phyloP scores from a whole-genome alignment of 495 filamentous ascomycete species.

The Daldinia loculata region DNA sequence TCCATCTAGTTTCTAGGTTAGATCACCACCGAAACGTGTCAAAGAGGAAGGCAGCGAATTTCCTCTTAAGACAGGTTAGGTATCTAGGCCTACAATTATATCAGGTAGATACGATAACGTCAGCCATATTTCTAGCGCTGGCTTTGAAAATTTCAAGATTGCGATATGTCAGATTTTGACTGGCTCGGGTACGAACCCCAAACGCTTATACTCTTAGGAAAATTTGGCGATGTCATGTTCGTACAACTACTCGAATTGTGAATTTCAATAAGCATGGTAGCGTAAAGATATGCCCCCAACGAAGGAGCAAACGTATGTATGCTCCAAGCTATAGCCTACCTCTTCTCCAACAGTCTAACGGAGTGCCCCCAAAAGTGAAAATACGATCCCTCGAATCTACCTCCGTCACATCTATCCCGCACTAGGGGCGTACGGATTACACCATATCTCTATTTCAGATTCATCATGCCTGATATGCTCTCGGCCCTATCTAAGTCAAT shows the following conservation, averaged over 20 bases:
- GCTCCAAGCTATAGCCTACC: neutral
- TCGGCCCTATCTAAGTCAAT: no score
- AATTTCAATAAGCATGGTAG: neutral
- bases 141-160: neutral
- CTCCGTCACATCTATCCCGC: neutral
- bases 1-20: conserved; percentile 1
- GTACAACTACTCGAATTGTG: neutral
- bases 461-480: neutral
- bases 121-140: neutral
- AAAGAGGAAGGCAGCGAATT: conserved; percentile 14
- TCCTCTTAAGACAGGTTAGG: neutral
- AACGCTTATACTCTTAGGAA: neutral
- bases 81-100: neutral
- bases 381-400: neutral
- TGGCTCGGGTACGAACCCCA: conserved; percentile 12
- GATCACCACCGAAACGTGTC: conserved; percentile 1
- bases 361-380: neutral
- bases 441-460: neutral
- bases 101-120: conserved; percentile 1
- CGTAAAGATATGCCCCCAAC: neutral
- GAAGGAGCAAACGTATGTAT: neutral
- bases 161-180: neutral
- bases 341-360: neutral
- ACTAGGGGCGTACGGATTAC: neutral
- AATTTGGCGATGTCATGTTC: neutral